Base-by-base conservation (phyloP, 495 filamentous ascomycete species). In the Annulohypoxylon stygium region DNA sequence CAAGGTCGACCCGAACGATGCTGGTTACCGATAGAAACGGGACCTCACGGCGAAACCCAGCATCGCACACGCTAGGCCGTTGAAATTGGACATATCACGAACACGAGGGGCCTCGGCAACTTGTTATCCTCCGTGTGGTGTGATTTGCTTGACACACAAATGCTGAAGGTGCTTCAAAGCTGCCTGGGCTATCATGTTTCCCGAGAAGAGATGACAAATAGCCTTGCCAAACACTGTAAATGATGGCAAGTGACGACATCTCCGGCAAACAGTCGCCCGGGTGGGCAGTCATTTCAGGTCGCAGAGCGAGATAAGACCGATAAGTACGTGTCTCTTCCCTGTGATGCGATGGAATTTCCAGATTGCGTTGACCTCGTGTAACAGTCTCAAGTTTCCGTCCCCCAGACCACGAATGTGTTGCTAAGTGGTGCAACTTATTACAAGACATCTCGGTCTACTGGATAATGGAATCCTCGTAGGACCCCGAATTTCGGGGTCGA, bases 21-120 rank as follows among this genome's bases (percentile, higher is more conserved):
- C 43, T 54, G 53, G 66, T 53, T 57, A 39, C 67, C 67, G 50
- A 53, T 47, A 3, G 43, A 63, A 23, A 60, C 55, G 66, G 61
- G 14, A 12, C 23, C 54, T 64, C 26, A 67, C 62, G 57, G 51
- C 71, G 71, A 67, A 51, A 70, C 45, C 57, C 12, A 54, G 58
- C 71, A 65, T 74, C 33, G 39, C 57, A 62, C 34, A 65, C 3
- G 39, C 18, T 23, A 45, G 62, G 34, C 8, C n/a, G 67, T 58
- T 45, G 67, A 64, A 43, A 67, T 70, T 66, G 41, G 20, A 39
- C n/a, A 58, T 9, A 59, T 23, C 25, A 61, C 18, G 26, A 62
- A 71, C 48, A 55, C 43, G 57, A 66, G 37, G 47, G 30, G 16
- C 14, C 41, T 66, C 51, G 50, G 25, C 33, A 34, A 47, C 16